phyloP scores from a whole-genome alignment of 441 rosid genomes.

The Geranium incanum region DNA sequence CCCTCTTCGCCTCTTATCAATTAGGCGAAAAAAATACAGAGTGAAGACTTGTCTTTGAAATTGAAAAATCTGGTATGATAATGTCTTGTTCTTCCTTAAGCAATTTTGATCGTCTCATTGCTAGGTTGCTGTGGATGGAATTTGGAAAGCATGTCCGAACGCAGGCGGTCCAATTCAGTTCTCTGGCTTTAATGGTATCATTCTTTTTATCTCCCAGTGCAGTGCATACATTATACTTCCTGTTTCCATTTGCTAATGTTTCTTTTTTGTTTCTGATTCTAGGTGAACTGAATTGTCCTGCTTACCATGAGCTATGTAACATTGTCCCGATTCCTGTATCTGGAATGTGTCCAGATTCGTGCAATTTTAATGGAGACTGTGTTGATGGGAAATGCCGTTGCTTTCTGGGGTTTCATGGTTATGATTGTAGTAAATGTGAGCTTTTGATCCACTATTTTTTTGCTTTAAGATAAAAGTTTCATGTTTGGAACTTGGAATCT shows the following conservation, averaged over 20 bases:
- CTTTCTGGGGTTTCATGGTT: slow-evolving; percentile 85
- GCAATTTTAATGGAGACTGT: slow-evolving; percentile 88
- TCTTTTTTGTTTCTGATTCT: slow-evolving; percentile 20
- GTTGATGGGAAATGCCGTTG: slow-evolving; percentile 75
- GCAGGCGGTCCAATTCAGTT: slow-evolving; percentile 85
- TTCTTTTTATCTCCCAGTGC: slow-evolving; percentile 9
- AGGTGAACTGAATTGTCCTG: slow-evolving; percentile 91
- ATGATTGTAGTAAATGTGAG: slow-evolving; percentile 83
- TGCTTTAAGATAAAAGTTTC: neutral
- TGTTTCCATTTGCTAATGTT: slow-evolving; percentile 16
- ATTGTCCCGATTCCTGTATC: slow-evolving; percentile 37
- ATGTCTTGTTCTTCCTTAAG: neutral
- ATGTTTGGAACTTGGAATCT: neutral
- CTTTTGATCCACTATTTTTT: slow-evolving; percentile 12
- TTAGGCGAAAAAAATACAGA: neutral
- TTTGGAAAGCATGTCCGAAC: slow-evolving; percentile 79
- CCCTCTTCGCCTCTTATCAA: neutral
- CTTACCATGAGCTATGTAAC: slow-evolving; percentile 81
- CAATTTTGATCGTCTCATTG: slow-evolving; percentile 17
- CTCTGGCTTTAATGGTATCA: slow-evolving; percentile 81
- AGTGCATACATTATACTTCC: slow-evolving; percentile 4
- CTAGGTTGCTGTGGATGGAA: slow-evolving; percentile 95
- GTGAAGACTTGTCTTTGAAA: neutral
- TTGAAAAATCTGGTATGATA: neutral
- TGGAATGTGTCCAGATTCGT: slow-evolving; percentile 73